Evolutionary conservation across 2,329 filamentous ascomycete genomes (phyloP), one percentile per base, ranked within the genome.

Genomic region (Talaromyces albobiverticillius): DNA sequence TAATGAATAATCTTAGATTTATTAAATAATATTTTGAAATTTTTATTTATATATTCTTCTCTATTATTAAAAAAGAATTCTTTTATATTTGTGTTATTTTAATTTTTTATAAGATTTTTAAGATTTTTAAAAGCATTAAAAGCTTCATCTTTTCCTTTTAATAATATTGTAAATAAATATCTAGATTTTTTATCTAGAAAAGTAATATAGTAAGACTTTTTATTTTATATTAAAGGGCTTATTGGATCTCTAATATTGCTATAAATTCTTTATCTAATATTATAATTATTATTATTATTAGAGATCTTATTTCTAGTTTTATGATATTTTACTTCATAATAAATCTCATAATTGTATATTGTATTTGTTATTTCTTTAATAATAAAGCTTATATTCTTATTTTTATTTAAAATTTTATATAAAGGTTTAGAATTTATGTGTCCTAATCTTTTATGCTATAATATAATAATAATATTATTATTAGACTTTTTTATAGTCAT

Each of bases 11-110:
- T 46, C 18, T 18, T 34, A 46, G 9, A 46, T 31, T 31, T 29
- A 46, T 46, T 29, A 34, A 46, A 46, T 46, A 46, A 22, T 20
- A 34, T 46, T 46, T 46, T 10, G 18, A 46, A 22, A 34, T 46
- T 18, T 20, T 23, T 46, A 46, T 26, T 26, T 29, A 45, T 45
- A 29, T 29, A 29, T n/a, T 45, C 6, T 29, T 7, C 26, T 29
- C 18, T 8, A 16, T 45, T 45, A 45, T 26, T 18, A 26, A 18
- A 26, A 10, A 26, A 45, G 13, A 45, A 14, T 16, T 31, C 23
- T 10, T 45, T 13, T 45, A 45, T 45, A 8, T n/a, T 45, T 26
- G 26, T 26, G n/a, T 45, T 26, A 1, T 45, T 45, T 6, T 45
- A n/a, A 45, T 29, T 45, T 18, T n/a, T 18, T 7, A 18, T 16